Evolutionary conservation across 2,329 filamentous ascomycete genomes (phyloP), one percentile per base, ranked within the genome.

Genomic region (Teratosphaeria epicoccoides): DNA sequence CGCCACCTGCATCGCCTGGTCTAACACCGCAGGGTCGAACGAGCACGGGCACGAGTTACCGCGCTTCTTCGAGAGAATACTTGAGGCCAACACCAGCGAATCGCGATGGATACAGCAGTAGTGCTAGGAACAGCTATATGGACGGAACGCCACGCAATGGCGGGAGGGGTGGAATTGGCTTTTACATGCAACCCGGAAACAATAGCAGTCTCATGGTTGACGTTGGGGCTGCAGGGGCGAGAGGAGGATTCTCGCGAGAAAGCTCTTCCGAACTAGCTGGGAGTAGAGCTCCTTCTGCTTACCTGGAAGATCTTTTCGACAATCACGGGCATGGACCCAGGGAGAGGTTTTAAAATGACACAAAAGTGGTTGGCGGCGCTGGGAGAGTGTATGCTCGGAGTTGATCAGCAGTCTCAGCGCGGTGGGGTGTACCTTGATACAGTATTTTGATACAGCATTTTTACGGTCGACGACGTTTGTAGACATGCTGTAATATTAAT

Each of bases 271-370:
- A 80, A 51, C 77, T 84, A 11, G 69, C 81, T 12, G 84, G 81
- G 49, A 82, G 82, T 52, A 77, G 90, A 52, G 85, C 89, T 14
- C 91, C 91, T 0, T 95, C 88, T 67, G 87, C 88, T 17, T 95
- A 89, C 66, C 75, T 97, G 37, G 90, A 97, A 54, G 89, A 96
- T 67, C 70, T 97, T 47, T 84, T 96, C 55, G 88, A 89, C 63
- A 87, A 86, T 57, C 84, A 89, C 63, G 72, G 71, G 22, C 66
- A 63, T 48, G 62, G 62, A 23, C 60, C 60, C 9, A 52, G 57
- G 49, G 58, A 63, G 49, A 24, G 56, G 22, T 55, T 46, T 44
- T 52, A 17, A 50, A 20, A 20, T 20, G 33, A n/a, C n/a, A 3
- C 20, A 4, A 3, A 40, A 12, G 12, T 40, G 2, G 20, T 40